These are phyloP conservation scores for Samsoniella hepiali DNA, from an alignment of 2,329 filamentous ascomycete species.

Conservation along the genomic window DNA sequence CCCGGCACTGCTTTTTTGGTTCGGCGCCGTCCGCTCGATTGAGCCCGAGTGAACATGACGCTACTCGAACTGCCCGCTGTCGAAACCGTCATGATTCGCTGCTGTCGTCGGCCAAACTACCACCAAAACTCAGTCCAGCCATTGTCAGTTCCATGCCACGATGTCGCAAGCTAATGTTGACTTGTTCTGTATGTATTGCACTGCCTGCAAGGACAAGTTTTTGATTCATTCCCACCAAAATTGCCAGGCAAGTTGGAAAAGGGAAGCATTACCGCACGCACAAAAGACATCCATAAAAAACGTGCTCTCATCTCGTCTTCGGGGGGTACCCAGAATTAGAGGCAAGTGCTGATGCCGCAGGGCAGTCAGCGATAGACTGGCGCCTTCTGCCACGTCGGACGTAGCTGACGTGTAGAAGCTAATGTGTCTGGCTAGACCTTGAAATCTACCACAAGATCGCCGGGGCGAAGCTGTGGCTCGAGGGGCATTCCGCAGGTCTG, in stretches of 20 bases:
- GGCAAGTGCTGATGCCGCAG: conserved; percentile 39
- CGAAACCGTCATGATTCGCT: background rate
- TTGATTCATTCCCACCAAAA: conserved; percentile 73
- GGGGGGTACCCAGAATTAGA: conserved; percentile 35
- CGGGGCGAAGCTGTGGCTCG: conserved; percentile 40
- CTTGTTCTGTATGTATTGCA: conserved; percentile 78
- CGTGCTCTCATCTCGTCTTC: conserved; percentile 63
- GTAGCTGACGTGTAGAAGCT: conserved; percentile 45
- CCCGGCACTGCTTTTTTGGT: conserved; percentile 48
- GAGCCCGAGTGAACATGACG: background rate
- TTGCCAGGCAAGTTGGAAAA: conserved; percentile 33
- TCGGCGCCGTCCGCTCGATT: conserved; percentile 19
- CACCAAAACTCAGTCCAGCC: background rate
- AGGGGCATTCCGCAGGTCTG: conserved; percentile 24
- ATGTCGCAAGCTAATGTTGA: background rate
- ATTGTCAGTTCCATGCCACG: background rate
- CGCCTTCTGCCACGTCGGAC: conserved; percentile 45
- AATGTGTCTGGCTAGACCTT: conserved; percentile 57
- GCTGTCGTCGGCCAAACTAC: background rate
- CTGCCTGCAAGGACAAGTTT: conserved; percentile 89
- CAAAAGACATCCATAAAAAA: conserved; percentile 97
- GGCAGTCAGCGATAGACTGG: conserved; percentile 41
- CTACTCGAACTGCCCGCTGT: background rate
- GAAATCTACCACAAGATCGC: conserved; percentile 43
- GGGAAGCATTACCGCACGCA: conserved; percentile 71